Percentiles rank a stretch among this genome's conserved stretches.
Conservation (phyloP, 345 rosid species). For the Hibiscus syriacus region DNA sequence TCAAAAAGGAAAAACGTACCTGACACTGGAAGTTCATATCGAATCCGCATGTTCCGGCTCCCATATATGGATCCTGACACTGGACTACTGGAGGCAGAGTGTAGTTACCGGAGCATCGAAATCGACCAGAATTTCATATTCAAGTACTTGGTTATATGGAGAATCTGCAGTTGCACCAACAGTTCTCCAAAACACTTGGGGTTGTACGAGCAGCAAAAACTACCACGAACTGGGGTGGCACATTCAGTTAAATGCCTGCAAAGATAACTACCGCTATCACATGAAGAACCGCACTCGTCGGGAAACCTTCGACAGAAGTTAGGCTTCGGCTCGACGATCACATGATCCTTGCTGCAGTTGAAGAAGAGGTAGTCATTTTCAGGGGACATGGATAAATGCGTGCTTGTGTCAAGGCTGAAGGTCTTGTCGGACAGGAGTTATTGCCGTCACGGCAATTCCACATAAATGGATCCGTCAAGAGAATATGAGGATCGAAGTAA, state of each 20-base stretch:
- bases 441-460: constrained; percentile 69
- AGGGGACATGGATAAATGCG: constrained; percentile 65
- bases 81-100: constrained; percentile 66
- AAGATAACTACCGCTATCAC: constrained; percentile 77
- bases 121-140: constrained; percentile 77
- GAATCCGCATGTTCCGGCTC: constrained; percentile 67
- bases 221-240: constrained; percentile 30
- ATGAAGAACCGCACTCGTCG: constrained; percentile 72
- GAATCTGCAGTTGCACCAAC: constrained; percentile 23
- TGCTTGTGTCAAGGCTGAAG: constrained; percentile 81
- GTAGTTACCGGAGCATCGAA: constrained; percentile 72
- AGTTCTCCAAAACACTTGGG: constrained; percentile 86
- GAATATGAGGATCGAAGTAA: constrained; percentile 73
- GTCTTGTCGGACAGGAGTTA: constrained; percentile 56
- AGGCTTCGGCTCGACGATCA: constrained; percentile 75
- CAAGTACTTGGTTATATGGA: constrained; percentile 61
- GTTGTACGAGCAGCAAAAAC: constrained; percentile 75
- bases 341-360: constrained; percentile 60
- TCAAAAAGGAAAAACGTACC: too few species aligned
- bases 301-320: constrained; percentile 82
- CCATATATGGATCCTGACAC: constrained; percentile 72
- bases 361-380: constrained; percentile 89
- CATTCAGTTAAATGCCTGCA: constrained; percentile 82
- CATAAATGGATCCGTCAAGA: constrained; percentile 73
- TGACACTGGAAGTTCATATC: constrained; percentile 54